phyloP scores from a whole-genome alignment of 2,329 filamentous ascomycete genomes.

The Trichoderma lentiforme region DNA sequence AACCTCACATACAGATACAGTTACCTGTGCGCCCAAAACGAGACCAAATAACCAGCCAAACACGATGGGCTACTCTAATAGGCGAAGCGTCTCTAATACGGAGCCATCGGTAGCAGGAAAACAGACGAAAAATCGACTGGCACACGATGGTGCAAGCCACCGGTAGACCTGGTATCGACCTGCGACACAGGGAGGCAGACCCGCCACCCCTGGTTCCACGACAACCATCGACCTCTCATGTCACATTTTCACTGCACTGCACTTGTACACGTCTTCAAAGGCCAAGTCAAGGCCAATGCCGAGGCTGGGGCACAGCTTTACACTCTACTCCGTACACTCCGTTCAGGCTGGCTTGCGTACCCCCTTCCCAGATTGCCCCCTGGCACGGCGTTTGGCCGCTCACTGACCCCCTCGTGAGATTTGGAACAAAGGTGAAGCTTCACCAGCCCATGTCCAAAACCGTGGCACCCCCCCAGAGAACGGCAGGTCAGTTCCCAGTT shows the following conservation, averaged over 20 bases:
- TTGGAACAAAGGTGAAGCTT: slow-evolving; percentile 16
- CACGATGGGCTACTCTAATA: neutral
- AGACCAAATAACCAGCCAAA: neutral
- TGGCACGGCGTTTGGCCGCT: slow-evolving; percentile 7
- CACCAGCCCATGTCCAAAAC: slow-evolving; percentile 16
- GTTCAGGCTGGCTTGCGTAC: neutral
- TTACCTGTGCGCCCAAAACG: neutral
- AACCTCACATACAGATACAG: neutral
- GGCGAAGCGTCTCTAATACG: slow-evolving; percentile 6
- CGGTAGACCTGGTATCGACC: slow-evolving; percentile 4
- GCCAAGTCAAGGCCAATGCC: neutral
- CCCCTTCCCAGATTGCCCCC: slow-evolving; percentile 17
- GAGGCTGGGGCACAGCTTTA: neutral
- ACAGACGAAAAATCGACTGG: neutral
- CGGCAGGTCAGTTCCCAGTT: slow-evolving; percentile 16
- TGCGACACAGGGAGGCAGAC: slow-evolving; percentile 17
- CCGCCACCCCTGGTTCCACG: slow-evolving; percentile 19
- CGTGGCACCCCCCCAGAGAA: slow-evolving; percentile 13
- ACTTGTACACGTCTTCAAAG: neutral
- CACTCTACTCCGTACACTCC: slow-evolving; percentile 10
- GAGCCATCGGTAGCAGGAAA: neutral
- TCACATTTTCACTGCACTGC: neutral
- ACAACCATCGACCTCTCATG: slow-evolving; percentile 14
- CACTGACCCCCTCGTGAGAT: slow-evolving; percentile 10
- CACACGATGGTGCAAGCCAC: slow-evolving; percentile 18